Evolutionary conservation across 257 asterid species (phyloP), one percentile per base, ranked within the genome.

Genomic region (Linaria vulgaris): DNA sequence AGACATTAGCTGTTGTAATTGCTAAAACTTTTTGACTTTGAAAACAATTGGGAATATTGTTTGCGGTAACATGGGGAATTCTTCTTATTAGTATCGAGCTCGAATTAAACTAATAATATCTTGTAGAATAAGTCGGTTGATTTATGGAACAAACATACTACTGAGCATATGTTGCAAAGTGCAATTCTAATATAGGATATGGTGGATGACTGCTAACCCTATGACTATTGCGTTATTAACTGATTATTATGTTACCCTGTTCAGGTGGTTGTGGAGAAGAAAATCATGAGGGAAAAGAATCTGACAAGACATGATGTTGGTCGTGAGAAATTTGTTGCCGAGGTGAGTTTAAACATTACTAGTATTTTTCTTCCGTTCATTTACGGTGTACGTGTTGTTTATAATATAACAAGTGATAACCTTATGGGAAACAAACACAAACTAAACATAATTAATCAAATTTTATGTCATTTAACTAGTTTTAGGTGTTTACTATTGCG

Each of bases 231-330:
- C 34, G 37, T 41, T 16, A 31, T 50, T 43, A n/a, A 66, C 50
- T 30, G 62, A 51, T 64, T 52, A 71, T 65, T 14, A 58, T 79
- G 54, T 50, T 52, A 21, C 54, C 63, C 64, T 72, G 16, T 49
- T 68, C 71, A 87, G 97, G 97, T 90, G 43, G 97, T 87, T 59
- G 97, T 90, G 69, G 97, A 90, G 80, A 90, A 90, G 81, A 90
- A 82, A 83, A 80, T 90, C 63, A 80, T 77, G 87, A 79, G 90
- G 73, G 97, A 90, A 61, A 80, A 34, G 82, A 78, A 82, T 51
- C 74, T 80, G 80, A 82, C 95, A 23, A 78, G 97, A 69, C 97
- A 90, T 73, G 92, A 90, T 74, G 68, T 90, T 73, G 87, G 92
- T n/a, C 96, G 96, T 6, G 83, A 82, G 64, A 66, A 61, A 44